Evolutionary conservation across 257 asterid species (phyloP), one percentile per base, ranked within the genome.

Genomic region (Rubia yunnanensis): DNA sequence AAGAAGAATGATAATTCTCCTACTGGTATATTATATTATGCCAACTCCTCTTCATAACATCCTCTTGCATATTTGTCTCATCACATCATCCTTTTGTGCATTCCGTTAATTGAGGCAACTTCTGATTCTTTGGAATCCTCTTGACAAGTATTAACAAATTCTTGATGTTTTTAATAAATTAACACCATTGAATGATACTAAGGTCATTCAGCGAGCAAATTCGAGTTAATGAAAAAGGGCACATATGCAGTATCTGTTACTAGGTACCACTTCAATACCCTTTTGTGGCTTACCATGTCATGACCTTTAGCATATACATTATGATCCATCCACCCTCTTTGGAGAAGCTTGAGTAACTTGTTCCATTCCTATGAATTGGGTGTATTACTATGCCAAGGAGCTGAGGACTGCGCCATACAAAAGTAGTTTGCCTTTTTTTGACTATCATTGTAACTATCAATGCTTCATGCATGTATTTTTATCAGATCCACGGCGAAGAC

Each of bases 401-500:
- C 20, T 49, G n/a, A 27, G 30, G 62, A 34, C 13, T 63, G 24
- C 36, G 14, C 36, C 50, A 60, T 35, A 36, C 13, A 0, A 1
- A 34, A 38, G 17, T 60, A n/a, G 22, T 20, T 20, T 10, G 9
- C 49, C 4, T 38, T 9, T 50, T 52, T 23, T 22, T 4, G 5
- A 35, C 22, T 4, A 36, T 8, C 20, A 18, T 8, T n/a, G 8
- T 61, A 68, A 63, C 20, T 13, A 17, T 57, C 48, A 32, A 38
- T 30, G 39, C 50, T 49, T 31, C 41, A 39, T n/a, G 10, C 60
- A 39, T 23, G 18, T 52, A 4, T 52, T 10, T 41, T 4, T 54
- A 24, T 63, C 70, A 88, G 96, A 71, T 78, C 80, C 98, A 41
- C 80, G 65, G 61, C 73, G 41, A 72, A 85, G 91, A 86, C 84